These are phyloP conservation scores for Excoecaria agallocha DNA, from an alignment of 345 rosid genomes.

Conservation along the genomic window DNA sequence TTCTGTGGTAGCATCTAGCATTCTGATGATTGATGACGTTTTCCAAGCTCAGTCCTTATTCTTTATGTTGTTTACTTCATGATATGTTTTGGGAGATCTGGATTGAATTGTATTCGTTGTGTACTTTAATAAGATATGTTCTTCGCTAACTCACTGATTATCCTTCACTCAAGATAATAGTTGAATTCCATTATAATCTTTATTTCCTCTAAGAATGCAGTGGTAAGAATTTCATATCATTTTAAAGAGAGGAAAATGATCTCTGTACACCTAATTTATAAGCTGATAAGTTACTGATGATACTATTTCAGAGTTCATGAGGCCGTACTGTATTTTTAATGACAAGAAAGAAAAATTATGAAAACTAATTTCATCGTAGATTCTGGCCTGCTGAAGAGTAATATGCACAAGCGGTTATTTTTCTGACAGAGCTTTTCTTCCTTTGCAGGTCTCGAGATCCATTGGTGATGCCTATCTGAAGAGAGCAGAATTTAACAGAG, in stretches of 20 bases:
- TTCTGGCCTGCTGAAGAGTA: not conserved
- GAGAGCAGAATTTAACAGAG: slow-evolving; percentile 78
- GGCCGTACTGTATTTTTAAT: no score
- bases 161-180: no score
- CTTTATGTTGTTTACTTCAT: no score
- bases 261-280: not conserved
- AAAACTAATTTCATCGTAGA: not conserved
- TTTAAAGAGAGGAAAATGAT: not conserved
- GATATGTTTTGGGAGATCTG: no score
- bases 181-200: not conserved
- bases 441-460: slow-evolving; percentile 76
- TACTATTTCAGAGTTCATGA: not conserved
- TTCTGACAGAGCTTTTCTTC: slow-evolving; percentile 15
- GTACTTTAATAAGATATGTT: no score
- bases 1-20: not conserved
- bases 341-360: not conserved
- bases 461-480: slow-evolving; percentile 96
- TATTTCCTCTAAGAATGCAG: not conserved
- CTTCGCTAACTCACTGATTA: no score
- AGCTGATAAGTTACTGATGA: not conserved
- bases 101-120: no score
- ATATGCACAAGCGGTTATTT: not conserved
- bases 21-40: not conserved
- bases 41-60: not conserved
- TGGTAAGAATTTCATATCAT: not conserved